Evolutionary conservation across 2,329 filamentous ascomycete species (phyloP).

Genomic region (Thielaviopsis punctulata): DNA sequence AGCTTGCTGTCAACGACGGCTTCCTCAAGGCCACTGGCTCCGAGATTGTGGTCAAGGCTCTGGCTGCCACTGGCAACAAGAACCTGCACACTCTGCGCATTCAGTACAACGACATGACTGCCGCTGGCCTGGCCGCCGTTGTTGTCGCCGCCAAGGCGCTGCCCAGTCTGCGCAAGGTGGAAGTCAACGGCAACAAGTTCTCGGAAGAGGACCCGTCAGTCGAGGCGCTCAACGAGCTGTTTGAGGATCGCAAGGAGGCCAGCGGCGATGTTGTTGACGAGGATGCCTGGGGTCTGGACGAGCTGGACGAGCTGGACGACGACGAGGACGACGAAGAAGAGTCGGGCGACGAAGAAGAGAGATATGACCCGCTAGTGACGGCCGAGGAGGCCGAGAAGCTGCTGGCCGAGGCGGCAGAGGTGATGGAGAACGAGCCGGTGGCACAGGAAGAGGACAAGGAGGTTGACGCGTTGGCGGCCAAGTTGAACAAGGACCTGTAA

Average conservation of each 20-base stretch:
- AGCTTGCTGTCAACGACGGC: slow-evolving; percentile 81
- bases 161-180: slow-evolving; percentile 65
- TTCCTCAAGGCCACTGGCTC: slow-evolving; percentile 65
- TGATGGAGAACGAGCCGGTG: slow-evolving; percentile 58
- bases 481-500: slow-evolving; percentile 49
- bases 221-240: slow-evolving; percentile 46
- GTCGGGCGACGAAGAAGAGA: slow-evolving; percentile 52
- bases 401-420: slow-evolving; percentile 46
- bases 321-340: slow-evolving; percentile 46
- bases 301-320: slow-evolving; percentile 71
- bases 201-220: slow-evolving; percentile 66
- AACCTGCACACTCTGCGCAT: slow-evolving; percentile 67
- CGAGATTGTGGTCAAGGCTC: slow-evolving; percentile 52
- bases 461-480: slow-evolving; percentile 64
- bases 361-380: slow-evolving; percentile 34
- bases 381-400: slow-evolving; percentile 53
- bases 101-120: slow-evolving; percentile 88
- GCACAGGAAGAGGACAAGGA: slow-evolving; percentile 54
- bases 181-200: slow-evolving; percentile 94
- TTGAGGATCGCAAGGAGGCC: slow-evolving; percentile 65
- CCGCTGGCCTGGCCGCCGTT: slow-evolving; percentile 54
- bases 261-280: slow-evolving; percentile 52
- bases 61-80: slow-evolving; percentile 58
- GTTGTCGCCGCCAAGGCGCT: slow-evolving; percentile 51
- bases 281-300: slow-evolving; percentile 71